Percentiles rank a stretch among this genome's conserved stretches.
These are phyloP conservation scores for Strombidium stylifer DNA, from an alignment of 73 alveolate species.

Conservation along the genomic window DNA sequence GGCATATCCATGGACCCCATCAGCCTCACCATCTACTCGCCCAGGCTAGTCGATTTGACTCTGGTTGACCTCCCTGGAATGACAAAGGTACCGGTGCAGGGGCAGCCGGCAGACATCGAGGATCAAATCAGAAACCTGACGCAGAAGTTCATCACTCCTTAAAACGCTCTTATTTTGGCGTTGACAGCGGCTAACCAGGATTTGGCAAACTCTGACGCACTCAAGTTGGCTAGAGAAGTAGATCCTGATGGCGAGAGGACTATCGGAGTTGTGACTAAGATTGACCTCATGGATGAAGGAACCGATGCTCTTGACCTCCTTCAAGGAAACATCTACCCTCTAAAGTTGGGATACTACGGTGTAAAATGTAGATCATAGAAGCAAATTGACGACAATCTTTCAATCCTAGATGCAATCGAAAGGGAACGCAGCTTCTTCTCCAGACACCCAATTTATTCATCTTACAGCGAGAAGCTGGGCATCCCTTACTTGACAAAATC, in stretches of 20 bases:
- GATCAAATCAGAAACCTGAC: constrained; percentile 73
- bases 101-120: constrained; percentile 92
- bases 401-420: constrained; percentile 71
- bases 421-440: constrained; percentile 61
- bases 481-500: constrained; percentile 18
- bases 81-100: constrained; percentile 91
- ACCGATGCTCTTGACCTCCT: constrained; percentile 89
- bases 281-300: constrained; percentile 93
- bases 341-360: constrained; percentile 95
- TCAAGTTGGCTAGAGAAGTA: constrained; percentile 91
- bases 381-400: constrained; percentile 70
- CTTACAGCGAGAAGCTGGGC: constrained; percentile 19
- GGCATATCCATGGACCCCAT: constrained; percentile 54
- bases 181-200: constrained; percentile 92
- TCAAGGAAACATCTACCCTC: constrained; percentile 84
- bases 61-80: constrained; percentile 98
- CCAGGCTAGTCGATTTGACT: constrained; percentile 88
- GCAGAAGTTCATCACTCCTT: constrained; percentile 68
- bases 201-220: constrained; percentile 93
- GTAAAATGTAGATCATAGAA: constrained; percentile 87
- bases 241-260: constrained; percentile 94
- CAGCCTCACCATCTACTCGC: constrained; percentile 77
- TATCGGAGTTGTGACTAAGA: constrained; percentile 87
- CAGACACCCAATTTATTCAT: constrained; percentile 21
- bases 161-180: constrained; percentile 90